Evolutionary conservation across 2,329 filamentous ascomycete genomes (phyloP), one percentile per base, ranked within the genome.

Genomic region (Ceratocystis destructans): DNA sequence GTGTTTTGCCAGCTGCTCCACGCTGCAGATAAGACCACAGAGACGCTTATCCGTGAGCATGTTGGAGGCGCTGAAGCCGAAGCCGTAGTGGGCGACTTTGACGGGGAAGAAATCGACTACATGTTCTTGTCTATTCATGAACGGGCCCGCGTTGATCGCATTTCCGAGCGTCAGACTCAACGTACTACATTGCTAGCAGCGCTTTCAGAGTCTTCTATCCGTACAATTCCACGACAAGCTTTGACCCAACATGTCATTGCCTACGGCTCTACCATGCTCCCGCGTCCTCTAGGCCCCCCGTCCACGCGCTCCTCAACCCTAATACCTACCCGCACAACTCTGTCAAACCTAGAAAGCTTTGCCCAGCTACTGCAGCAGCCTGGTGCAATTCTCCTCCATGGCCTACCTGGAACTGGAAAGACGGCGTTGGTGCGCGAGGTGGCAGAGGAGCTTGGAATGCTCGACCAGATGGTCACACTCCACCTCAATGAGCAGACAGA

Each of bases 401-500:
- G 94, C 1, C 79, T 89, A 15, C 84, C 93, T 6, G 93, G 95
- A 22, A 88, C 88, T 41, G 94, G 94, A 63, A 99, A 99, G 78
- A 96, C 94, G 0, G 86, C 89, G 0, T 76, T 96, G 22, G 84
- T 95, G 15, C 88, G 90, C 70, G 87, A 96, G 73, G 82, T 93
- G 68, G 92, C 93, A 28, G 84, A 83, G 71, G 83, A 87, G 70
- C 83, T 97, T 66, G 89, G 88, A 69, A 90, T 90, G 76, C 83
- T 89, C 25, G 83, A 86, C 5, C 84, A 83, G 68, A 91, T 99
- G 85, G 88, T 99, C 64, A 97, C 93, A 2, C 80, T 99, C 37
- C 93, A 99, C 75, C 79, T 99, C 44, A 99, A 99, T 73, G 94
- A 97, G 75, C 95, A 99, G 75, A 97, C 92, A 1, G 94, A 99